Conservation (phyloP, 1,284 basidiomycete genomes). For the Irpex rosettiformis region DNA sequence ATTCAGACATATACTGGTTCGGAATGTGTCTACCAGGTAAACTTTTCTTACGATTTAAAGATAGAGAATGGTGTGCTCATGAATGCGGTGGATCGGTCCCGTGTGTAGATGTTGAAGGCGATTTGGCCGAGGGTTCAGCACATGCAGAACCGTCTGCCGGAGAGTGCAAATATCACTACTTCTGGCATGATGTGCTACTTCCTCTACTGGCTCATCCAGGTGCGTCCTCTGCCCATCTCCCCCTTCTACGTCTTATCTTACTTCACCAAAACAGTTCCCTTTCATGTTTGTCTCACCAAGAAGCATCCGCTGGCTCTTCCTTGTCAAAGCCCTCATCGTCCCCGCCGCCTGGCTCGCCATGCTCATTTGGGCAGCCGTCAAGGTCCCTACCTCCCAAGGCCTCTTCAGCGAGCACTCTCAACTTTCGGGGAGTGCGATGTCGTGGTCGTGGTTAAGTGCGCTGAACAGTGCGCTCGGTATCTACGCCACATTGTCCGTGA, state of each 20-base stretch:
- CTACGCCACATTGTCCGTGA: conserved; percentile 64
- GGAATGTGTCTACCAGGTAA: conserved; percentile 59
- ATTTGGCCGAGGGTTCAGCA: conserved; percentile 72
- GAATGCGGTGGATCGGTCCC: background rate
- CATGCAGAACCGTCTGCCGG: conserved; percentile 62
- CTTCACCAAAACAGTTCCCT: conserved; percentile 43
- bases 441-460: conserved; percentile 73
- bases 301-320: conserved; percentile 70
- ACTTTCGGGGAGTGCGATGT: conserved; percentile 47
- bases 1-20: conserved; percentile 58
- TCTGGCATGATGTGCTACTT: conserved; percentile 71
- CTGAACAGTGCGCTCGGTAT: conserved; percentile 68
- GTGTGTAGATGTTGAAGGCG: conserved; percentile 61
- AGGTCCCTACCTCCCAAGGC: conserved; percentile 53
- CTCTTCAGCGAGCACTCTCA: conserved; percentile 44
- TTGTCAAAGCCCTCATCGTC: conserved; percentile 62
- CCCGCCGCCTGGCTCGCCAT: conserved; percentile 69
- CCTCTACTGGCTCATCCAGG: conserved; percentile 69
- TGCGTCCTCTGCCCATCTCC: background rate
- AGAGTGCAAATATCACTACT: conserved; percentile 54
- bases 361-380: conserved; percentile 71
- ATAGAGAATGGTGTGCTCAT: too few species aligned
- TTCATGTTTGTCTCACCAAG: conserved; percentile 76
- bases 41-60: too few species aligned
- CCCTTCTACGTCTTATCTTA: background rate